Conservation (phyloP, 441 rosid genomes). For the Codiaeum variegatum region DNA sequence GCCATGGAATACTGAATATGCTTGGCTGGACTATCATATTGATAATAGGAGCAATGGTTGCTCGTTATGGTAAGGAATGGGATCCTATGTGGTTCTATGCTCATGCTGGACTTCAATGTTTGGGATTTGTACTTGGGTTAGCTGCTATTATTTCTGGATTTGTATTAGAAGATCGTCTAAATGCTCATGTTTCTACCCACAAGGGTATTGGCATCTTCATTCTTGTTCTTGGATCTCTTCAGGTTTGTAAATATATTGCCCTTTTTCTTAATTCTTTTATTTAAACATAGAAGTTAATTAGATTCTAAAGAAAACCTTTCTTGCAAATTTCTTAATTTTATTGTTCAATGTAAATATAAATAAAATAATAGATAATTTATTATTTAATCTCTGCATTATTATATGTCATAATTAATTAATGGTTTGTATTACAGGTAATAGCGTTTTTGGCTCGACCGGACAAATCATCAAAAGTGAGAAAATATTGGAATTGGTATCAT, state of each 20-base stretch:
- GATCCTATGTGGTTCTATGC: slow-evolving; percentile 74
- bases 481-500: slow-evolving; percentile 86
- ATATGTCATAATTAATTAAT: too few relatives aligned
- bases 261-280: too few relatives aligned
- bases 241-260: slow-evolving; percentile 30
- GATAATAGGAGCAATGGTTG: slow-evolving; percentile 60
- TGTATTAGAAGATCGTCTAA: slow-evolving; percentile 43
- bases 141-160: slow-evolving; percentile 54
- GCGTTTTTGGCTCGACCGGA: slow-evolving; percentile 61
- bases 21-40: slow-evolving; percentile 67
- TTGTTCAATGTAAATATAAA: too few relatives aligned
- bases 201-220: slow-evolving; percentile 61
- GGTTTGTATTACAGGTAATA: slow-evolving; percentile 38
- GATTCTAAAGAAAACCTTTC: too few relatives aligned
- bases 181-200: slow-evolving; percentile 46
- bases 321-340: too few relatives aligned
- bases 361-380: too few relatives aligned
- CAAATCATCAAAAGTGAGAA: slow-evolving; percentile 49
- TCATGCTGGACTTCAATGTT: slow-evolving; percentile 49
- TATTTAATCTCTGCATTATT: too few relatives aligned
- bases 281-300: too few relatives aligned
- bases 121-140: slow-evolving; percentile 52
- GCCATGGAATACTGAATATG: slow-evolving; percentile 76
- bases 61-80: slow-evolving; percentile 49
- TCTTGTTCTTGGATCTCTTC: slow-evolving; percentile 71